phyloP scores from a whole-genome alignment of 176 grass and related monocot genomes.

The Juncus effusus region DNA sequence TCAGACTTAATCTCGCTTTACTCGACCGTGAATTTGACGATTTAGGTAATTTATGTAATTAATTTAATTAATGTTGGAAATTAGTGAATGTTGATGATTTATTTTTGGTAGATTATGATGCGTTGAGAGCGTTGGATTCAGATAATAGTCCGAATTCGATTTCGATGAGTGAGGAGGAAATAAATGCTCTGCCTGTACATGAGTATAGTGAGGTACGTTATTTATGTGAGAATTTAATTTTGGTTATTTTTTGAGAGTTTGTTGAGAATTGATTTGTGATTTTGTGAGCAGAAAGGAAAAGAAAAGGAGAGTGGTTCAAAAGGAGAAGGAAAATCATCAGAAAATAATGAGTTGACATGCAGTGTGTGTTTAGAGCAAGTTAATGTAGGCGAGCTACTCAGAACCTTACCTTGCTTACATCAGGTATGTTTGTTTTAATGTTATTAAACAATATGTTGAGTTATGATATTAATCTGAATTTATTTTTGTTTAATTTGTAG shows the following conservation, averaged over 20 bases:
- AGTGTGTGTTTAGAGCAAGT: constrained; percentile 99
- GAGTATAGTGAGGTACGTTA: constrained; percentile 76
- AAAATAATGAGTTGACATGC: constrained; percentile 74
- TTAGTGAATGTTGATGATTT: background rate
- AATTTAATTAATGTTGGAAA: background rate
- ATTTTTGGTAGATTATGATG: constrained; percentile 72
- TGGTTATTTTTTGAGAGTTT: background rate
- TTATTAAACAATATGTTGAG: background rate
- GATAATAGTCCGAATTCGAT: constrained; percentile 59
- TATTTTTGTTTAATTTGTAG: constrained; percentile 32
- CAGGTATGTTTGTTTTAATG: constrained; percentile 43
- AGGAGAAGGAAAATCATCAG: constrained; percentile 39
- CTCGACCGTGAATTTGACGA: constrained; percentile 96
- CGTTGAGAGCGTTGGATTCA: constrained; percentile 74
- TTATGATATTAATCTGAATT: constrained; percentile 13
- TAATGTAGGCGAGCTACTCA: constrained; percentile 56
- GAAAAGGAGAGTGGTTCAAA: constrained; percentile 38
- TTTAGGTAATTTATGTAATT: constrained; percentile 47
- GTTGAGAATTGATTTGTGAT: constrained; percentile 12
- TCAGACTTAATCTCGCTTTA: constrained; percentile 88
- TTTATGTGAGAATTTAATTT: constrained; percentile 14
- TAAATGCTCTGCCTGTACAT: constrained; percentile 90
- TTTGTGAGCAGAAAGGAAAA: constrained; percentile 53
- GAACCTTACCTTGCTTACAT: constrained; percentile 93
- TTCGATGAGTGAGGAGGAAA: constrained; percentile 99